Base-by-base conservation (phyloP, 2,329 filamentous ascomycete genomes). In the Atkinsonella hypoxylon region DNA sequence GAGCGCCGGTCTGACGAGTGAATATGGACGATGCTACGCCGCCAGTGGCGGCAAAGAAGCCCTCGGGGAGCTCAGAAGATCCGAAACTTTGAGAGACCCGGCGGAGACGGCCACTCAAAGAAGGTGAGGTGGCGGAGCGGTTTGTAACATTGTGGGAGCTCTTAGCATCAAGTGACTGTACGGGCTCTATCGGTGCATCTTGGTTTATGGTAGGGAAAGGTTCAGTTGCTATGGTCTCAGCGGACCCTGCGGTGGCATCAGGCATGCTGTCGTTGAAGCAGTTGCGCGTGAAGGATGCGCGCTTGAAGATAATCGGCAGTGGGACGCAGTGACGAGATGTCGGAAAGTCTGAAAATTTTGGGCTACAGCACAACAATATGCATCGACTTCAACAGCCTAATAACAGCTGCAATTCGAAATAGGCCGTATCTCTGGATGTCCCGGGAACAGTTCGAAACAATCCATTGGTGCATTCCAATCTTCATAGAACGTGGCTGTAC, bases 21-120 rank as follows among this genome's bases (percentile, higher is more conserved):
- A 64, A 50, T 8, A 71, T 61, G 8, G 70, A 67, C 4, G 72
- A 71, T 12, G 70, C 70, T 49, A 76, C 67, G 34, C 68, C 64
- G 39, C 72, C 68, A 0, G 72, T 73, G 15, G 72, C 73, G 13
- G 73, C 69, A 53, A 70, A 68, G 57, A 77, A 74, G 11, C 73
- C 73, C 45, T 64, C 65, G 2, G 72, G 75, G 11, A 71, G 64
- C 12, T 67, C 68, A 5, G 74, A 76, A 45, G 72, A 67, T 50
- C 68, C 66, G 53, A 78, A 76, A 30, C 56, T 63, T 48, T 61
- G 52, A 6, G 66, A 68, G 30, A 61, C 61, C 36, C 61, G 60
- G 30, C 66, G 63, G 13, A 69, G 51, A 38, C 60, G 60, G 39
- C 59, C 58, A 49, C 59, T 64, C n/a, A 65, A 38, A 13, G 64